These are phyloP conservation scores for Scheffersomyces stambukii DNA, from an alignment of 1,139 yeast genomes.

Conservation along the genomic window DNA sequence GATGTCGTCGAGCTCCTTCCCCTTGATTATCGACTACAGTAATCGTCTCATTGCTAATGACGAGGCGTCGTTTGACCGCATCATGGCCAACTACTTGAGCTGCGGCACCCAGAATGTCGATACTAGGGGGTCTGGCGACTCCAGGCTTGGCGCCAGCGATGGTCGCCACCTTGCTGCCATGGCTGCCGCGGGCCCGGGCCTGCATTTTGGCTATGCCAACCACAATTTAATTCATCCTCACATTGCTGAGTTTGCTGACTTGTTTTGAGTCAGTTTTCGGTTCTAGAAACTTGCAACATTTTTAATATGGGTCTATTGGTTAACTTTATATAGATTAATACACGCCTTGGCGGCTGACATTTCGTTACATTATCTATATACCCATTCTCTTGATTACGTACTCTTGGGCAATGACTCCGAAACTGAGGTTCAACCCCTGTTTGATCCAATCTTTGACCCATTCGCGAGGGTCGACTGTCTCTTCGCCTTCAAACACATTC, in stretches of 20 bases:
- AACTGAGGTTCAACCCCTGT: slow-evolving; percentile 71
- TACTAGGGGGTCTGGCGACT: slow-evolving; percentile 1
- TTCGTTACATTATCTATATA: no score
- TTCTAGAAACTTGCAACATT: not conserved
- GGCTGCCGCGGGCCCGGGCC: slow-evolving; percentile 1
- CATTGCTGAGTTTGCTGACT: slow-evolving; percentile 46
- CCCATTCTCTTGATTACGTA: slow-evolving; percentile 95
- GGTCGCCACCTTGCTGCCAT: no score
- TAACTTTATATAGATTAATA: not conserved
- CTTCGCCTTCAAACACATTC: slow-evolving; percentile 18
- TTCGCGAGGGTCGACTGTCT: slow-evolving; percentile 70
- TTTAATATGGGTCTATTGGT: not conserved
- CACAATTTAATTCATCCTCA: slow-evolving; percentile 38
- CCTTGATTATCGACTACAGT: slow-evolving; percentile 56
- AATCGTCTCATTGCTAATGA: slow-evolving; percentile 50
- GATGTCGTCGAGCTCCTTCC: slow-evolving; percentile 15
- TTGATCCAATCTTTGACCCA: slow-evolving; percentile 96
- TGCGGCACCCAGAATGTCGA: slow-evolving; percentile 34
- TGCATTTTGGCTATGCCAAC: slow-evolving; percentile 2
- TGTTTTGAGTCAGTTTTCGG: slow-evolving; percentile 22
- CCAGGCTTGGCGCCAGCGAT: not conserved
- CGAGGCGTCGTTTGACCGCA: slow-evolving; percentile 37
- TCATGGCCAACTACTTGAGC: slow-evolving; percentile 38
- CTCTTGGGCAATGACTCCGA: slow-evolving; percentile 86
- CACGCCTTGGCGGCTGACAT: no score